Conservation (phyloP, 768 basidiomycete genomes). For the Hericium coralloides region DNA sequence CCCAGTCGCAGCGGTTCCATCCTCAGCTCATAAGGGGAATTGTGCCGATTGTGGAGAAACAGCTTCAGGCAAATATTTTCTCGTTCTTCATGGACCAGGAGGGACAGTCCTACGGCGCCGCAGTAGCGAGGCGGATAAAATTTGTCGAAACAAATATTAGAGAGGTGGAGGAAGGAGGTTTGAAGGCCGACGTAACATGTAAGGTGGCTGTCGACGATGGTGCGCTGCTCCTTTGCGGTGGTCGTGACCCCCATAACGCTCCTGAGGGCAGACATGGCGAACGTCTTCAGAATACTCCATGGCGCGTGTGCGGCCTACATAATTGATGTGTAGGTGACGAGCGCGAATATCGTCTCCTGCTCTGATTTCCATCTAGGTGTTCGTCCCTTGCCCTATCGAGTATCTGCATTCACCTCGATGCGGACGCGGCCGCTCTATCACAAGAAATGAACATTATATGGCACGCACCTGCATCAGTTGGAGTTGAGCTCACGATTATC, state of each 20-base stretch:
- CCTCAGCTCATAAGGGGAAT: background rate
- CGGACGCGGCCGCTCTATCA: slow-evolving; percentile 10
- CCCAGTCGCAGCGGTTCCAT: background rate
- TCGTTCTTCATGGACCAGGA: background rate
- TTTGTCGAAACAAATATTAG: background rate
- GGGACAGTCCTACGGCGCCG: background rate
- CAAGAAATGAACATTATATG: slow-evolving; percentile 11
- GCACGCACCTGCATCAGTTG: slow-evolving; percentile 10
- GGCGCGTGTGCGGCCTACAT: slow-evolving; percentile 19
- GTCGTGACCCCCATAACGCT: background rate
- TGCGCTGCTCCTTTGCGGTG: background rate
- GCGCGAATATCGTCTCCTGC: background rate
- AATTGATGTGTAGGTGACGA: slow-evolving; percentile 14
- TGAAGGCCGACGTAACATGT: background rate
- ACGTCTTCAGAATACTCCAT: slow-evolving; percentile 14
- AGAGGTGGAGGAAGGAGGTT: background rate
- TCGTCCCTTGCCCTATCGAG: slow-evolving; percentile 11
- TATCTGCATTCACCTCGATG: background rate
- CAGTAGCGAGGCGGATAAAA: background rate
- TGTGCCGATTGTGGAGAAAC: background rate
- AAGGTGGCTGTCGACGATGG: background rate
- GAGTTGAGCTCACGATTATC: background rate
- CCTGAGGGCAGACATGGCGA: slow-evolving; percentile 18
- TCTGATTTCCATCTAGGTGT: slow-evolving; percentile 7
- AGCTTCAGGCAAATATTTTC: background rate